These are phyloP conservation scores for Arthromyces matolae DNA, from an alignment of 768 basidiomycete genomes.

Conservation along the genomic window DNA sequence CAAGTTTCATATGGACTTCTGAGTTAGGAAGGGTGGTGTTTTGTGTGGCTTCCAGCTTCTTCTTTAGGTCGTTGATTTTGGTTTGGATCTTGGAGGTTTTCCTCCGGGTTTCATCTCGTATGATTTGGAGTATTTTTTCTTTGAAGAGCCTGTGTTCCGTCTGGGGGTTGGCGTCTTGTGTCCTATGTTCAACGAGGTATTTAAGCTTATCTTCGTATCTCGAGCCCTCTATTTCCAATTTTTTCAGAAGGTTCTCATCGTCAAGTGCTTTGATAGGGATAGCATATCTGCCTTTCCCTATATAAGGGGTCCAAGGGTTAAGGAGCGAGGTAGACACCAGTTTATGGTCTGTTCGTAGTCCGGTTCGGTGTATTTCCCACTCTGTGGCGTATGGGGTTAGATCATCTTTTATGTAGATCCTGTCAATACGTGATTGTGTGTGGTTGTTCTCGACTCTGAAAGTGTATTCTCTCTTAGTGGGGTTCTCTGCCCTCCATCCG, in stretches of 20 bases:
- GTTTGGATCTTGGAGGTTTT: neutral
- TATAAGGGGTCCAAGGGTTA: neutral
- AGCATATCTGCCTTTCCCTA: neutral
- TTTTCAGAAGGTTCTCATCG: neutral
- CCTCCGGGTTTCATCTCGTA: neutral
- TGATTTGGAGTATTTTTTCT: neutral
- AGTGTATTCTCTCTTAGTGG: neutral
- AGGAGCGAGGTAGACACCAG: neutral
- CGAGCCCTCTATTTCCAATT: neutral
- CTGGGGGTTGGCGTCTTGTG: neutral
- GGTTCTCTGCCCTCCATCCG: conserved; percentile 7
- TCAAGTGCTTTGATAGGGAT: neutral
- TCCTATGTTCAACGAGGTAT: neutral
- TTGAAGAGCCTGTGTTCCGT: neutral
- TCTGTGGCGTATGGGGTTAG: neutral
- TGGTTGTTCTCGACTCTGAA: neutral
- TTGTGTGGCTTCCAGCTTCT: neutral
- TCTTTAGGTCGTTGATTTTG: neutral
- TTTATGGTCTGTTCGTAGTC: conserved; percentile 8
- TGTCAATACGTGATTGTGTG: conserved; percentile 5
- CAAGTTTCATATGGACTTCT: neutral
- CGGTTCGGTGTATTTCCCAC: conserved; percentile 6
- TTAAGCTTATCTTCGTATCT: too few relatives aligned
- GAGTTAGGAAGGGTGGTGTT: neutral
- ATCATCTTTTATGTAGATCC: conserved; percentile 6